phyloP scores from a whole-genome alignment of 768 basidiomycete genomes.

The Pisolithus marmoratus region DNA sequence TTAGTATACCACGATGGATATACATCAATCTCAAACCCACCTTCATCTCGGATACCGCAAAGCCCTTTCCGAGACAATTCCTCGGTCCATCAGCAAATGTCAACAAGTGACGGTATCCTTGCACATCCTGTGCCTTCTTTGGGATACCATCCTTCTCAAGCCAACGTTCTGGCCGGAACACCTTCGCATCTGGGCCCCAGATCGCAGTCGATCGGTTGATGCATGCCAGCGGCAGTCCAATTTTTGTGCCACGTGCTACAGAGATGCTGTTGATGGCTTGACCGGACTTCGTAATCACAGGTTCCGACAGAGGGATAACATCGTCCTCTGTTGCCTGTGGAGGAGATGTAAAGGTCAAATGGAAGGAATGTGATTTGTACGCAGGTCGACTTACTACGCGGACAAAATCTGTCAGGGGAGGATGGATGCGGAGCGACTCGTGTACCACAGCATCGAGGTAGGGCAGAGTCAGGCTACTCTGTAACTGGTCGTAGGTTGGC shows the following conservation, averaged over 20 bases:
- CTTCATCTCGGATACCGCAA: conserved; percentile 26
- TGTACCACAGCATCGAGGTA: conserved; percentile 30
- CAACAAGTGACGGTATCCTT: conserved; percentile 23
- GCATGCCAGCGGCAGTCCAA: conserved; percentile 19
- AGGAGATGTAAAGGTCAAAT: not conserved
- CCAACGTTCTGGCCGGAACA: conserved; percentile 21
- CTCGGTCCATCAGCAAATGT: conserved; percentile 26
- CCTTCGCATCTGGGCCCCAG: conserved; percentile 22
- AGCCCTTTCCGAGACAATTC: conserved; percentile 23
- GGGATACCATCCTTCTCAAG: conserved; percentile 6
- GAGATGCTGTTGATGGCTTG: conserved; percentile 25
- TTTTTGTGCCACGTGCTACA: conserved; percentile 33
- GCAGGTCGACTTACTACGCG: conserved; percentile 23
- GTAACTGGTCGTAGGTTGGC: conserved; percentile 37
- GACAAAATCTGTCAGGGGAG: conserved; percentile 23
- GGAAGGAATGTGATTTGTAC: no score
- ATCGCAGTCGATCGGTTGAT: conserved; percentile 10
- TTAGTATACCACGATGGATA: not conserved
- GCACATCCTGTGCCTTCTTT: conserved; percentile 15
- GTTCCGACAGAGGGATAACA: conserved; percentile 31
- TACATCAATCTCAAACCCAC: conserved; percentile 3
- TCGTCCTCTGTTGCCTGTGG: conserved; percentile 34
- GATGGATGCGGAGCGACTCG: conserved; percentile 30
- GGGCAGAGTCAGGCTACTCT: conserved; percentile 22
- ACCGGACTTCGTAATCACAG: conserved; percentile 25